Base-by-base conservation (phyloP, 352 stramenopile species). In the Pythium coloratum region DNA sequence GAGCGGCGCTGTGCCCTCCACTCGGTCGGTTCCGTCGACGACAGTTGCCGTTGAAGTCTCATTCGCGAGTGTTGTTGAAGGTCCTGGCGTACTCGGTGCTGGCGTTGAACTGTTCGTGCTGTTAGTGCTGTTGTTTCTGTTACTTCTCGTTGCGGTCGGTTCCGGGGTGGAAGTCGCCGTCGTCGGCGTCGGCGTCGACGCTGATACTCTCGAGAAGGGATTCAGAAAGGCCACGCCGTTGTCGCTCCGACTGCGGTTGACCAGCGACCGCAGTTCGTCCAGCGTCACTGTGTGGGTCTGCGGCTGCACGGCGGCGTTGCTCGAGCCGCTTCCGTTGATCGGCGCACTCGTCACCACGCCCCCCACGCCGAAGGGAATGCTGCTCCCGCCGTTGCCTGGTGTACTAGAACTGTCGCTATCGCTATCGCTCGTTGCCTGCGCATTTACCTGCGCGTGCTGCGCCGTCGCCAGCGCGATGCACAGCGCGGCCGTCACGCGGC, bases 241-340 rank as follows among this genome's bases (percentile, higher is more conserved):
- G 51, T 20, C 28, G 26, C 32, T 18, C 28, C 51, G 24, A 13
- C 18, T 53, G 46, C 18, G 20, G n/a, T 53, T 53, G 18, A 28
- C 46, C n/a, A 53, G 46, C 46, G 46, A 53, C 46, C 46, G 46
- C 46, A 53, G 46, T 20, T 53, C 46, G 46, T 28, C 46, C n/a
- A 57, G 12, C n/a, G 40, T 28, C 12, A 12, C 24, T 26, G 26
- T 33, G 5, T 46, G 7, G 9, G 33, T 14, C 53, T 62, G 40
- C 12, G 62, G 62, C 28, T 49, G 62, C 55, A 69, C 18, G 24
- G 40, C 54, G 1, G 62, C 62, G 20, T 65, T 65, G 24, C 26
- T 38, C 16, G 44, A 28, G 6, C 46, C 36, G 12, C 54, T 32
- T 7, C 6, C 51, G 28, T 57, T 26, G 12, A 40, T n/a, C 7